A percentile compares a stretch with the other conserved stretches of the same genome.
phyloP scores from a whole-genome alignment of 2,329 filamentous ascomycete species.

The Pseudocercospora crystallina region DNA sequence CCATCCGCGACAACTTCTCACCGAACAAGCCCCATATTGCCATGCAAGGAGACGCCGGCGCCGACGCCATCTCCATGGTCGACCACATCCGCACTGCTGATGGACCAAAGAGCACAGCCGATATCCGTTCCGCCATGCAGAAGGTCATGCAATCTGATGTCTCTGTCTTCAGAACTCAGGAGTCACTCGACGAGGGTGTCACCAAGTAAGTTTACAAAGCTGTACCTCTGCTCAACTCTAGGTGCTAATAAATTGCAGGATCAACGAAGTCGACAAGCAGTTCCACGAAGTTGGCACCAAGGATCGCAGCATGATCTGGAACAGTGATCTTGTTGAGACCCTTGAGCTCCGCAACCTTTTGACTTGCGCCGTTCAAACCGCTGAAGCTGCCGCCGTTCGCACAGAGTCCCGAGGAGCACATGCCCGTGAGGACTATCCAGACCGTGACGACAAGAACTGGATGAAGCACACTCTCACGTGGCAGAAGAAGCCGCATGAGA shows the following conservation, averaged over 20 bases:
- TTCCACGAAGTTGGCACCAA: conserved; percentile 88
- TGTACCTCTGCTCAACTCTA: not conserved
- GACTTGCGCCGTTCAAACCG: conserved; percentile 95
- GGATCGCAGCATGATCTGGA: conserved; percentile 99
- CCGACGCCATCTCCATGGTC: conserved; percentile 80
- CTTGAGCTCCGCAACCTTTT: conserved; percentile 92
- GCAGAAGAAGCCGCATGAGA: conserved; percentile 89
- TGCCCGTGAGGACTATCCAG: conserved; percentile 93
- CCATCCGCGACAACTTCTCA: conserved; percentile 89
- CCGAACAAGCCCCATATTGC: conserved; percentile 79
- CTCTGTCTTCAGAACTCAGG: conserved; percentile 92
- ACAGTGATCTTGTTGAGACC: conserved; percentile 94
- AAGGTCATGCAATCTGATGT: conserved; percentile 98
- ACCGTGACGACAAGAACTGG: conserved; percentile 93
- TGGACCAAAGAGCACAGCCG: conserved; percentile 82
- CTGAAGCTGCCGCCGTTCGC: conserved; percentile 82
- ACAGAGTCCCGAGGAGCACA: conserved; percentile 98
- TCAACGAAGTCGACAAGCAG: conserved; percentile 76
- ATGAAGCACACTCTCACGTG: conserved; percentile 99
- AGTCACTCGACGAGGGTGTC: conserved; percentile 91
- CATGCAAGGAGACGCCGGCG: conserved; percentile 79
- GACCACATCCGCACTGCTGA: conserved; percentile 82
- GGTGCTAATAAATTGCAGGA: conserved; percentile 43
- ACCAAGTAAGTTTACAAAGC: conserved; percentile 51
- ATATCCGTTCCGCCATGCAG: conserved; percentile 90